Base-by-base conservation (phyloP, 192 early-diverging fungal species). In the Mortierella antarctica region DNA sequence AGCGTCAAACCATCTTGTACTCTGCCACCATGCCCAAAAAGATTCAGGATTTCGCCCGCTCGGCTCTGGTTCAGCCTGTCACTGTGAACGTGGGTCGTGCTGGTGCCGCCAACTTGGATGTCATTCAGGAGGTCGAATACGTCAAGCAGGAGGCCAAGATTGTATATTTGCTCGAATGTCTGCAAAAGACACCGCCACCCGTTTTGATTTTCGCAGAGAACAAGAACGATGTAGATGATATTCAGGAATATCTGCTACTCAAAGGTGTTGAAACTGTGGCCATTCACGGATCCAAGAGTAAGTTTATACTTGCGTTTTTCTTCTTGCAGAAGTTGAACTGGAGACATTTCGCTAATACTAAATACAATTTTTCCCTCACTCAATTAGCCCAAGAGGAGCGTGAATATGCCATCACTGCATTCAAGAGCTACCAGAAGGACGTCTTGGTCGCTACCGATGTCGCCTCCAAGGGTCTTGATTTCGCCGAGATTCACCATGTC, bases 181-280 rank as follows among this genome's bases (percentile, higher is more conserved):
- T 99, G 71, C 96, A 98, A 83, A 99, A 99, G 75, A 98, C 96
- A 4, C 90, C 96, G 55, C 97, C 97, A 10, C 97, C 97, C 7
- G 93, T 97, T 0, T 83, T 99, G 39, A 93, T 99, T 44, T 99
- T 99, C 90, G 96, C 97, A 12, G 98, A 99, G 68, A 99, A 98
- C 85, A 98, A 99, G 62, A 95, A 97, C 84, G 98, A 99, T 82
- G 98, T 99, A 8, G 98, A 99, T 70, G 97, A 99, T 81, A 98
- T 99, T 50, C 95, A 98, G 65, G 97, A 99, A 78, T 99, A 97
- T 66, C 78, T 99, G 31, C 86, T 99, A 60, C 74, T 97, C 41
- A 99, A 98, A 71, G 96, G 95, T 20, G 95, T 99, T 7, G 96
- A 98, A 69, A 91, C 94, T 0, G 96, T 96, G 6, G 94, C 95